Evolutionary conservation across 371 early-diverging fungal species (phyloP).

Genomic region (Mucor racemosus): DNA sequence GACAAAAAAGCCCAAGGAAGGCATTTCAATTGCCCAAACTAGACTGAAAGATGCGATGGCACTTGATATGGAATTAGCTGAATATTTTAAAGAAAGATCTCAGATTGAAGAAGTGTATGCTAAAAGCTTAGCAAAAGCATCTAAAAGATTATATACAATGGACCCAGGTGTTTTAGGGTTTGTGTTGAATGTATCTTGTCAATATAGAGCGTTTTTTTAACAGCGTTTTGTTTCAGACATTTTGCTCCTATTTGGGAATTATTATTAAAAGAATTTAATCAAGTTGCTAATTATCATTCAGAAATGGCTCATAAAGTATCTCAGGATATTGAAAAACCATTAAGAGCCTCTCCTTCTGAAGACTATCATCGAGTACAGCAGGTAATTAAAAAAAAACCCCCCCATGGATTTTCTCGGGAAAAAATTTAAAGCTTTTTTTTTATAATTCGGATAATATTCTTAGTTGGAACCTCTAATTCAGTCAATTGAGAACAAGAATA

Average conservation of each 20-base stretch:
- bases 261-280: constrained; percentile 23
- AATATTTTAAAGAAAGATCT: constrained; percentile 30
- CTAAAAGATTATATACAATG: constrained; percentile 22
- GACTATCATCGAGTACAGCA: constrained; percentile 14
- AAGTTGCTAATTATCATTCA: constrained; percentile 19
- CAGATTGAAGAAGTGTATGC: constrained; percentile 32
- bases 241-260: constrained; percentile 30
- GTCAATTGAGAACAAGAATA: constrained; percentile 11
- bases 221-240: constrained; percentile 7
- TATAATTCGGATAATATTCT: background rate
- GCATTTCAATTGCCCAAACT: constrained; percentile 16
- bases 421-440: background rate
- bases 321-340: constrained; percentile 24
- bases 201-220: no score
- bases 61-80: constrained; percentile 27
- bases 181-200: background rate
- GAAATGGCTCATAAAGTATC: constrained; percentile 21
- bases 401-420: background rate
- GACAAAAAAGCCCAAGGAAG: constrained; percentile 29
- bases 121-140: constrained; percentile 19
- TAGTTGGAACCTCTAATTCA: constrained; percentile 20
- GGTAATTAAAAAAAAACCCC: constrained; percentile 2
- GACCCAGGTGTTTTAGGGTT: constrained; percentile 23
- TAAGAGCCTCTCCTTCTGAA: constrained; percentile 15
- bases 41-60: constrained; percentile 19